Evolutionary conservation across 2,329 filamentous ascomycete genomes (phyloP).

Genomic region (Pseudogymnoascus sp.): DNA sequence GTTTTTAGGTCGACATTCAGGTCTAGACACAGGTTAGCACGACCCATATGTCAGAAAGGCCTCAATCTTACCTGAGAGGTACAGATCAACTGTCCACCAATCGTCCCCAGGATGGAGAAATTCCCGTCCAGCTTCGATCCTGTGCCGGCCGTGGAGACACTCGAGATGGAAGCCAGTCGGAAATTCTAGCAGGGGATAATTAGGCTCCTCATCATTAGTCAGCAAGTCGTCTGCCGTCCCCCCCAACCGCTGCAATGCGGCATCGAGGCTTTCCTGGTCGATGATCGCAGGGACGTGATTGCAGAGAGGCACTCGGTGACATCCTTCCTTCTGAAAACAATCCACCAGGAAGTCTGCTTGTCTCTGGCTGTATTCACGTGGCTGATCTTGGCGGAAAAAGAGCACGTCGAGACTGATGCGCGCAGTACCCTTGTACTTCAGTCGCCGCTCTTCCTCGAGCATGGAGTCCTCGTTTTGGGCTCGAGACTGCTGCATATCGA

Average conservation of each 20-base stretch:
- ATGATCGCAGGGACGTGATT: conserved; percentile 28
- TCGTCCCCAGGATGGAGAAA: conserved; percentile 12
- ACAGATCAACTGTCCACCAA: conserved; percentile 14
- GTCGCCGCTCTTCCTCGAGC: conserved; percentile 9
- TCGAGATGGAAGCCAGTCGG: neutral
- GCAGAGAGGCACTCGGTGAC: neutral
- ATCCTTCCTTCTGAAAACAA: conserved; percentile 11
- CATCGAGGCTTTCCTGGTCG: conserved; percentile 20
- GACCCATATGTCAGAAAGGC: neutral
- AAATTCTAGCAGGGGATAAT: conserved; percentile 2
- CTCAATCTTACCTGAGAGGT: conserved; percentile 7
- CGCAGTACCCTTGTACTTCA: conserved; percentile 9
- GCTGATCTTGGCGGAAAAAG: conserved; percentile 13
- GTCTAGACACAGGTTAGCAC: conserved; percentile 15
- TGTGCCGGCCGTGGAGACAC: conserved; percentile 12
- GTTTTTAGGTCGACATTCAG: conserved; percentile 20
- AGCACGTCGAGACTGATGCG: conserved; percentile 12
- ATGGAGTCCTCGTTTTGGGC: neutral
- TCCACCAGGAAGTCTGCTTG: conserved; percentile 12
- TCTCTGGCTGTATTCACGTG: conserved; percentile 11
- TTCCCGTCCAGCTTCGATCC: conserved; percentile 14
- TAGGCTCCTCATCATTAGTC: neutral
- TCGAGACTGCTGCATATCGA: neutral
- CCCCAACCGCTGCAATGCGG: conserved; percentile 13
- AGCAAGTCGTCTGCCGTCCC: conserved; percentile 10